phyloP scores from a whole-genome alignment of 495 filamentous ascomycete species.

The Jackrogersella minutella region DNA sequence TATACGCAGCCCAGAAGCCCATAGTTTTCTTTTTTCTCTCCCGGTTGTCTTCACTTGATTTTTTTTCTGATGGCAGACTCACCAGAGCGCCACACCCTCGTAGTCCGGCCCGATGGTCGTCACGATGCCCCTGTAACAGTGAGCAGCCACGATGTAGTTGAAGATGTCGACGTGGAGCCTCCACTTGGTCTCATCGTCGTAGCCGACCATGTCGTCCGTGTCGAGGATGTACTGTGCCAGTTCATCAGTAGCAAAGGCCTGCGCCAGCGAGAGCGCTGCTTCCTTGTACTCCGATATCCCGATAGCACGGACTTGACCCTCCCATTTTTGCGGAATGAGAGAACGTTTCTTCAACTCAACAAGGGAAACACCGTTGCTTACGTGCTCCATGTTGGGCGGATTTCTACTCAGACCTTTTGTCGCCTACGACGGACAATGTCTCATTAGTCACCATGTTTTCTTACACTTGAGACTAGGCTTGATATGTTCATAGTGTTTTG shows the following conservation, averaged over 20 bases:
- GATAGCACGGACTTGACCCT: conserved; percentile 65
- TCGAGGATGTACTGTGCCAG: conserved; percentile 76
- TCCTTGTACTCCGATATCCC: conserved; percentile 68
- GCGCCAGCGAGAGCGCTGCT: conserved; percentile 71
- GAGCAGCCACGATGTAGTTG: conserved; percentile 75
- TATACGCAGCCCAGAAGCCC: conserved; percentile 31
- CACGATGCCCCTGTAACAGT: conserved; percentile 73
- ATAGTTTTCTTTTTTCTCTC: conserved; percentile 30
- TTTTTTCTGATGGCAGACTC: conserved; percentile 46
- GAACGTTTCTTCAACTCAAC: conserved; percentile 57
- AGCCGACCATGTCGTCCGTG: conserved; percentile 67
- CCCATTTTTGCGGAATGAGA: conserved; percentile 56
- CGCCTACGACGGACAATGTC: conserved; percentile 1
- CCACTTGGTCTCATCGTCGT: conserved; percentile 71
- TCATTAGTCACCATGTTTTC: conserved; percentile 24
- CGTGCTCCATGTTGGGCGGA: conserved; percentile 49
- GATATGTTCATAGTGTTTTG: neutral
- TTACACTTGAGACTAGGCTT: neutral
- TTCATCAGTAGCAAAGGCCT: conserved; percentile 78
- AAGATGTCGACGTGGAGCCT: conserved; percentile 76
- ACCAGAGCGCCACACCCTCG: conserved; percentile 81
- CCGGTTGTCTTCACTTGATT: conserved; percentile 26
- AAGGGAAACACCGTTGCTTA: conserved; percentile 48
- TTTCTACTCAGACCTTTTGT: conserved; percentile 37
- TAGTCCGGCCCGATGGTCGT: conserved; percentile 76